phyloP scores from a whole-genome alignment of 805 yeast species.

The Helenozyma baotianmanensis region DNA sequence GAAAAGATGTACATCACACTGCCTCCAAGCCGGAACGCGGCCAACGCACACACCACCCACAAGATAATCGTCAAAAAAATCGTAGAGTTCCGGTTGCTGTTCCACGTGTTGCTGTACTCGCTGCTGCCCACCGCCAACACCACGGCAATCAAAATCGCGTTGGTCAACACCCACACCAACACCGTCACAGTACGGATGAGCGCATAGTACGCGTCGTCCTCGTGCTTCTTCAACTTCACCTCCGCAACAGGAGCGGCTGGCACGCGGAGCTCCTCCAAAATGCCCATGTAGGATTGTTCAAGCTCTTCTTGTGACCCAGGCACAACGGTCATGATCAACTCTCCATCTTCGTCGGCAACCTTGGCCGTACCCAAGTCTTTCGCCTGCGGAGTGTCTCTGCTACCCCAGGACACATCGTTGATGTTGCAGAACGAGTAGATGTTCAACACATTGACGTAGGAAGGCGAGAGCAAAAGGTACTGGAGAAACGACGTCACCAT shows the following conservation, averaged over 20 bases:
- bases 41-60: constrained; percentile 92
- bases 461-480: constrained; percentile 78
- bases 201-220: constrained; percentile 80
- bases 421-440: constrained; percentile 95
- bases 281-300: constrained; percentile 65
- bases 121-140: constrained; percentile 85
- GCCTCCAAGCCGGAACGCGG: constrained; percentile 77
- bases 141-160: constrained; percentile 73
- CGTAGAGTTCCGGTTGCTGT: constrained; percentile 44
- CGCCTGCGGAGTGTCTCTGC: constrained; percentile 70
- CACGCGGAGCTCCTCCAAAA: constrained; percentile 54
- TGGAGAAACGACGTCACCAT: constrained; percentile 86
- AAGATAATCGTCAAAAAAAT: constrained; percentile 77
- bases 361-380: constrained; percentile 83
- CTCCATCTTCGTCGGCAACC: constrained; percentile 38
- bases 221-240: constrained; percentile 17
- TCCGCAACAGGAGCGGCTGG: constrained; percentile 20
- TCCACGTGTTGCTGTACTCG: constrained; percentile 34
- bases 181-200: constrained; percentile 86
- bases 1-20: constrained; percentile 53
- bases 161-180: constrained; percentile 82
- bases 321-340: constrained; percentile 35
- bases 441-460: constrained; percentile 85
- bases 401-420: constrained; percentile 97
- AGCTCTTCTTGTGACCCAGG: constrained; percentile 77